Base-by-base conservation (phyloP, 352 stramenopile species). In the Globisporangium solare region DNA sequence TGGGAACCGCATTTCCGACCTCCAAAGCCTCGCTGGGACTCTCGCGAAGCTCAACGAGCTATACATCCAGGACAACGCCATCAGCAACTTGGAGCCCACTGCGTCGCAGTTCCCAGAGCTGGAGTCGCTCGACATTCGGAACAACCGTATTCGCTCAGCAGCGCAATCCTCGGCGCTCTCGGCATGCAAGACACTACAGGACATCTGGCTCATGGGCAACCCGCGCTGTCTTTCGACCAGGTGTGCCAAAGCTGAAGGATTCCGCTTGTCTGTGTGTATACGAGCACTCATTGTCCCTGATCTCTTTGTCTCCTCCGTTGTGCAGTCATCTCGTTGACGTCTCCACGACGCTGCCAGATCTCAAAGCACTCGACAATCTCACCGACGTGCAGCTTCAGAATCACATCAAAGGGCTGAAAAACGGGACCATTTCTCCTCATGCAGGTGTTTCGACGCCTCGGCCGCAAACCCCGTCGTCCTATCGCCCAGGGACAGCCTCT, bases 151-250 rank as follows among this genome's bases (percentile, higher is more conserved):
- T n/a, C 56, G 51, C 10, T 61, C 59, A 0, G 43, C 56, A 0
- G 61, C 48, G 7, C 62, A 60, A 6, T 40, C 74, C 20, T 52
- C 32, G 1, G 18, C 37, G 11, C 64, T 88, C 21, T 32, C 35
- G 11, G 65, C 58, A 15, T 80, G 60, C 41, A 56, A 54, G 4
- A 6, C 55, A 18, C 48, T 92, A 0, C 67, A 79, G 53, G 82
- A 92, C 59, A 63, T 92, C 27, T 92, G 82, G 82, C 35, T 90
- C 12, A 47, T 80, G 12, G 77, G 79, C 37, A 92, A 92, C 50
- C 77, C 77, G 11, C 89, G 71, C 64, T 88, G 76, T 41, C 64
- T 66, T 12, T 88, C 78, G 4, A 58, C 37, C 56, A 85, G 74
- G 63, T 84, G 11, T 14, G 39, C 51, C 10, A 48, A 51, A 13